phyloP scores from a whole-genome alignment of 2,329 filamentous ascomycete genomes.

The Phialemoniopsis sp. region DNA sequence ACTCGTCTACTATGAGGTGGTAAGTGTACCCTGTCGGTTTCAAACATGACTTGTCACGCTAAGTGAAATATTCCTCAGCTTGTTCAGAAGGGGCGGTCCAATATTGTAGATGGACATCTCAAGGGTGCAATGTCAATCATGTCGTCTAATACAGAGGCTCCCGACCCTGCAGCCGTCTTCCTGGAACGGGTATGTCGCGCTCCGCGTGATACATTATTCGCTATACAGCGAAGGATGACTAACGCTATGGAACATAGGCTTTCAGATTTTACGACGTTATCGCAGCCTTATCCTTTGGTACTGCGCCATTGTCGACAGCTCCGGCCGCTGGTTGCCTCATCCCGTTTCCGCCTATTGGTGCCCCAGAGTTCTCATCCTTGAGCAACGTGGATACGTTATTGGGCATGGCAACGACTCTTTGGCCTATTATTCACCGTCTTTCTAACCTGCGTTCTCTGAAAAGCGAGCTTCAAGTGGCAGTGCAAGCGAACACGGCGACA shows the following conservation, averaged over 20 bases:
- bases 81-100: slow-evolving; percentile 55
- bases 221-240: not conserved
- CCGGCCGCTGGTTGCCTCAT: slow-evolving; percentile 41
- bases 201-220: not conserved
- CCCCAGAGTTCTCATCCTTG: slow-evolving; percentile 37
- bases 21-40: slow-evolving; percentile 26
- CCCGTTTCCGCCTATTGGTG: slow-evolving; percentile 41
- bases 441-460: slow-evolving; percentile 52
- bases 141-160: slow-evolving; percentile 37
- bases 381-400: slow-evolving; percentile 55
- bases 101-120: slow-evolving; percentile 56
- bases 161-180: slow-evolving; percentile 50
- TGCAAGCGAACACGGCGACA: slow-evolving; percentile 28
- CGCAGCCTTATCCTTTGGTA: slow-evolving; percentile 57
- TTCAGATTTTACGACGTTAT: slow-evolving; percentile 66
- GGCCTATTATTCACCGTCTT: slow-evolving; percentile 59
- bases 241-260: slow-evolving; percentile 33
- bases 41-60: not conserved
- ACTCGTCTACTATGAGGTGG: slow-evolving; percentile 60
- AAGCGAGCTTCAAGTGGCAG: slow-evolving; percentile 42
- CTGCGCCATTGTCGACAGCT: slow-evolving; percentile 48
- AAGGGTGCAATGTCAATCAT: slow-evolving; percentile 61
- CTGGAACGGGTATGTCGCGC: slow-evolving; percentile 52
- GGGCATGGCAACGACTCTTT: slow-evolving; percentile 57
- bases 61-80: slow-evolving; percentile 34